These are phyloP conservation scores for Cochlearia excelsa DNA, from an alignment of 345 rosid genomes.

Conservation along the genomic window DNA sequence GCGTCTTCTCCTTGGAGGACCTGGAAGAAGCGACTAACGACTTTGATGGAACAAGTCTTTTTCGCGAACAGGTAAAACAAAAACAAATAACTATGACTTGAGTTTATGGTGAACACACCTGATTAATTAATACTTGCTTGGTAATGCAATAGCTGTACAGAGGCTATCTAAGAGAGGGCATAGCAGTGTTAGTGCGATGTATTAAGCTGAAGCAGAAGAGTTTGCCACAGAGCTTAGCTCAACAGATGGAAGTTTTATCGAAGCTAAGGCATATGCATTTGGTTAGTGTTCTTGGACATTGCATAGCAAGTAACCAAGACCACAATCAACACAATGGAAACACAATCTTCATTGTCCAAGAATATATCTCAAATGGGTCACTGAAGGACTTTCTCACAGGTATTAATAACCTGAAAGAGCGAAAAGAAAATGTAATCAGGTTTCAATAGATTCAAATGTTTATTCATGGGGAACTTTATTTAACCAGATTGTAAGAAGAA, in stretches of 20 bases:
- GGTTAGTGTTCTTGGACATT: constrained; percentile 85
- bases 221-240: constrained; percentile 55
- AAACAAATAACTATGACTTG: constrained; percentile 11
- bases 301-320: constrained; percentile 66
- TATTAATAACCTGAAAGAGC: constrained; percentile 30
- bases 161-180: constrained; percentile 68
- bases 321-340: constrained; percentile 49
- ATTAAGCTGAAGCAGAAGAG: constrained; percentile 68
- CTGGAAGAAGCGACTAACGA: constrained; percentile 79
- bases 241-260: constrained; percentile 72
- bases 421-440: not conserved
- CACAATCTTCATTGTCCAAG: constrained; percentile 65
- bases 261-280: constrained; percentile 84
- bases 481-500: constrained; percentile 69
- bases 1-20: constrained; percentile 68
- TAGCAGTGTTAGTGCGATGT: constrained; percentile 58
- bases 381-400: constrained; percentile 64
- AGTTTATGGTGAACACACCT: not conserved
- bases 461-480: not conserved
- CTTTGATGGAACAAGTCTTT: constrained; percentile 61
- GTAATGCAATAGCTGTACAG: constrained; percentile 53
- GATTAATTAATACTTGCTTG: constrained; percentile 5
- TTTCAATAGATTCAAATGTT: constrained; percentile 7
- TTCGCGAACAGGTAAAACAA: constrained; percentile 47
- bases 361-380: constrained; percentile 68